Base-by-base conservation (phyloP, 2,329 filamentous ascomycete genomes). In the Hansfordia pulvinata region DNA sequence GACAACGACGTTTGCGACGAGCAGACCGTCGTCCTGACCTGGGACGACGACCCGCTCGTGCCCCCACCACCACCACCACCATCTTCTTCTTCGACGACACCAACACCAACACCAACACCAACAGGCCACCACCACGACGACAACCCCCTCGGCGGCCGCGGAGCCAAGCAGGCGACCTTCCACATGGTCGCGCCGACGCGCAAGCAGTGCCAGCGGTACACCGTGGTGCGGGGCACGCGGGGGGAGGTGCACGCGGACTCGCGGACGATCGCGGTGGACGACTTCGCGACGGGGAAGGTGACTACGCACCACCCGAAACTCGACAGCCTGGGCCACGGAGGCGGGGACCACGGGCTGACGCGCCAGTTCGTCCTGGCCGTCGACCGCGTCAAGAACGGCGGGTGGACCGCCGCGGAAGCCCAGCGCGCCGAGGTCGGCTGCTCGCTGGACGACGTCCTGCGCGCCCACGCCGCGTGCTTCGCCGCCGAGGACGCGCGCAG, bases 1-100 rank as follows among this genome's bases (percentile, higher is more conserved):
- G 85, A 93, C 53, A 98, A 96, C 53, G 76, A 92, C 43, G 90
- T 96, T 21, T 83, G 76, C 42, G 90, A 98, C 49, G 84, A 96
- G 43, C 88, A 96, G 50, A 68, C 78, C 15, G 90, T 96, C 12
- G 88, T 80, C 1, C 71, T 96, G 27, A 73, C 69, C 4, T 96
- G 88, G 85, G 78, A 85, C 9, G 82, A 92, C 23, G 75, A 81
- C 32, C 56, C 56, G 1, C 36, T 60, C 3, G 43, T 50, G 6
- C 17, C 27, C 10, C 25, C 20, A 11, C 21, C 10, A 14, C 23
- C 10, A 10, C 16, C n/a, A n/a, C n/a, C n/a, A n/a, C n/a, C n/a
- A n/a, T n/a, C n/a, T n/a, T n/a, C n/a, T n/a, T n/a, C n/a, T n/a
- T n/a, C n/a, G n/a, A n/a, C n/a, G n/a, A n/a, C n/a, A n/a, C n/a